phyloP scores from a whole-genome alignment of 2,329 filamentous ascomycete species.

The Apiospora aurea region DNA sequence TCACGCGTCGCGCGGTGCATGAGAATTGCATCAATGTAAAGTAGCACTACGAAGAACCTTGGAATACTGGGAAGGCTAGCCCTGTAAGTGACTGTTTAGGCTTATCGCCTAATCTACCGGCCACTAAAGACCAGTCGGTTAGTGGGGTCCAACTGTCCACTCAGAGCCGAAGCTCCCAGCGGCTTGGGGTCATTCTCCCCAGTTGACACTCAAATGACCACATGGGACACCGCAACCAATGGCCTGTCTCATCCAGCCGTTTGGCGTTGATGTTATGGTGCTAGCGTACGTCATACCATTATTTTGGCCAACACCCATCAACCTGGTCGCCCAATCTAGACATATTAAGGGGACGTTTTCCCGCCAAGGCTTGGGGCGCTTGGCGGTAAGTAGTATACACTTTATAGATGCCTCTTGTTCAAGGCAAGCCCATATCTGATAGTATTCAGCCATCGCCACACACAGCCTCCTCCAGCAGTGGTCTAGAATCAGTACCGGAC shows the following conservation, averaged over 20 bases:
- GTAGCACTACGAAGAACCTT: neutral
- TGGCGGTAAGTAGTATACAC: slow-evolving; percentile 1
- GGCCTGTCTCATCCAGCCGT: neutral
- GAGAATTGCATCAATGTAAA: neutral
- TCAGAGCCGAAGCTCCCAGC: neutral
- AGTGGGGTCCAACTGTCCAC: neutral
- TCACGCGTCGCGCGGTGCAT: neutral
- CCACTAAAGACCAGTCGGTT: neutral
- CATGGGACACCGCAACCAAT: slow-evolving; percentile 14
- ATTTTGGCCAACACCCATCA: neutral
- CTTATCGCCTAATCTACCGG: slow-evolving; percentile 8
- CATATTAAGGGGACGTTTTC: neutral
- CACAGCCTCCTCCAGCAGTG: neutral
- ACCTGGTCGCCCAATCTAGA: neutral
- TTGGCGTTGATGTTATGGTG: neutral
- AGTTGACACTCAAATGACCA: slow-evolving; percentile 13
- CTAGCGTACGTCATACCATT: slow-evolving; percentile 9
- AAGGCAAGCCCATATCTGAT: neutral
- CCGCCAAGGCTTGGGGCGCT: neutral
- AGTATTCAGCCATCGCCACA: neutral
- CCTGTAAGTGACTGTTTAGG: neutral
- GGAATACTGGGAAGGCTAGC: neutral
- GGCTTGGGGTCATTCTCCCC: neutral
- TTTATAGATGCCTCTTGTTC: neutral
- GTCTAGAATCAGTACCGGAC: neutral